Base-by-base conservation (phyloP, 2,329 filamentous ascomycete genomes). In the Cercospora sesami region DNA sequence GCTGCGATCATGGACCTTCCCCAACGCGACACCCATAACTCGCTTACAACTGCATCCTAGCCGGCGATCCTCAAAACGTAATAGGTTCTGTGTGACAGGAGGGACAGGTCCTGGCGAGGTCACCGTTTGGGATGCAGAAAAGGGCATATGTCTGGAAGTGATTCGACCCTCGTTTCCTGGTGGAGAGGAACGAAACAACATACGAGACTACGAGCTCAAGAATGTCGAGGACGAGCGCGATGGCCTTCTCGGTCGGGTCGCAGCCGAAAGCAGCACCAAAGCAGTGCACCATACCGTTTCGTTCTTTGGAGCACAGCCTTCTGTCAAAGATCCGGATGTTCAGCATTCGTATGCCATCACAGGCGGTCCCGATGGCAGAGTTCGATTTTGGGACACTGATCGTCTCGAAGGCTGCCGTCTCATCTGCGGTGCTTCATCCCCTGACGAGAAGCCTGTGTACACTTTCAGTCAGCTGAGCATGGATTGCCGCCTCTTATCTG, bases 61-160 rank as follows among this genome's bases (percentile, higher is more conserved):
- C 55, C 75, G 78, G 16, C 74, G 78, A 64, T 73, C 75, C 18
- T 74, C 91, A 0, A 88, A 92, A 53, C 91, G 91, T 10, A 90
- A 90, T 77, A 94, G 92, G 87, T 87, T 98, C 1, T 96, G 93
- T 77, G 90, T 97, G 8, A 90, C 93, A 2, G 94, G 94, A 16
- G 94, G 94, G 8, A 96, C 91, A 7, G 91, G 89, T 4, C 89
- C 92, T 69, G 93, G 93, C 16, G 95, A 99, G 77, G 88, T 99
- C 33, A 96, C 93, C 0, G 91, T 96, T 0, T 99, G 95, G 95
- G 95, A 98, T 76, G 84, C 98, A 16, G 94, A 98, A 77, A 96
- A 94, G 80, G 88, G 89, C 7, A 86, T 91, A 57, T 99, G 95
- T 76, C 88, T 92, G 68, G 94, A 98, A 78, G 90, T 97, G 1